A percentile compares a stretch with the other conserved stretches of the same genome.
Conservation (phyloP, 192 early-diverging fungal genomes). For the Coemansia sp. region DNA sequence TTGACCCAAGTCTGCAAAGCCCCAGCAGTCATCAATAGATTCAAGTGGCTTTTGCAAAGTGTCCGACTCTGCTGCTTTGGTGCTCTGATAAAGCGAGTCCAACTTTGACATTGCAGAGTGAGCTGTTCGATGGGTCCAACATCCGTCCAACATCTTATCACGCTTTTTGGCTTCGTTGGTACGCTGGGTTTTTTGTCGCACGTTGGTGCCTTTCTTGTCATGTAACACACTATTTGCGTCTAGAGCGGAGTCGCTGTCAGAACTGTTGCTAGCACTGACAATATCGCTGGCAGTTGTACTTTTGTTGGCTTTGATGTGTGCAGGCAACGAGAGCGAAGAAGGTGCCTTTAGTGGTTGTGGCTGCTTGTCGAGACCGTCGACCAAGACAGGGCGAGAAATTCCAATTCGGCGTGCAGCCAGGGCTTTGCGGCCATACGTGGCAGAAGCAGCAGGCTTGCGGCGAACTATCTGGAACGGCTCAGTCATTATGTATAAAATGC, state of each 20-base stretch:
- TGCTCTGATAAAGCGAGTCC: slow-evolving; percentile 33
- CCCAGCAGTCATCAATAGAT: slow-evolving; percentile 39
- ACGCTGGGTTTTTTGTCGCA: too few relatives aligned
- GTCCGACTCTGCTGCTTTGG: slow-evolving; percentile 3
- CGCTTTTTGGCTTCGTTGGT: too few relatives aligned
- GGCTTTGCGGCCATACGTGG: slow-evolving; percentile 51
- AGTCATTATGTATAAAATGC: slow-evolving; percentile 15
- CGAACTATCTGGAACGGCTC: slow-evolving; percentile 51
- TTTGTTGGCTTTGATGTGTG: not conserved
- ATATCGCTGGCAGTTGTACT: not conserved
- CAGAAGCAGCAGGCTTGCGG: slow-evolving; percentile 32
- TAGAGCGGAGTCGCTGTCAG: not conserved
- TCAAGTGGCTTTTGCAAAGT: slow-evolving; percentile 27
- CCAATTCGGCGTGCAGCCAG: slow-evolving; percentile 41
- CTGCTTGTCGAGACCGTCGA: not conserved
- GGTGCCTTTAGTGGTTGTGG: not conserved
- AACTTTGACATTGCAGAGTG: slow-evolving; percentile 35
- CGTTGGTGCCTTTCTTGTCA: too few relatives aligned
- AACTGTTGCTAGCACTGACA: not conserved
- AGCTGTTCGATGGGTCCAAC: slow-evolving; percentile 24
- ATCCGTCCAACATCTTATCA: too few relatives aligned
- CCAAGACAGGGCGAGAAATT: not conserved
- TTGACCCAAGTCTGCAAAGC: slow-evolving; percentile 10
- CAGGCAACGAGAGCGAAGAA: not conserved
- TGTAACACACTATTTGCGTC: too few relatives aligned